phyloP scores from a whole-genome alignment of 495 filamentous ascomycete genomes.

The Trichodelitschia bisporula region DNA sequence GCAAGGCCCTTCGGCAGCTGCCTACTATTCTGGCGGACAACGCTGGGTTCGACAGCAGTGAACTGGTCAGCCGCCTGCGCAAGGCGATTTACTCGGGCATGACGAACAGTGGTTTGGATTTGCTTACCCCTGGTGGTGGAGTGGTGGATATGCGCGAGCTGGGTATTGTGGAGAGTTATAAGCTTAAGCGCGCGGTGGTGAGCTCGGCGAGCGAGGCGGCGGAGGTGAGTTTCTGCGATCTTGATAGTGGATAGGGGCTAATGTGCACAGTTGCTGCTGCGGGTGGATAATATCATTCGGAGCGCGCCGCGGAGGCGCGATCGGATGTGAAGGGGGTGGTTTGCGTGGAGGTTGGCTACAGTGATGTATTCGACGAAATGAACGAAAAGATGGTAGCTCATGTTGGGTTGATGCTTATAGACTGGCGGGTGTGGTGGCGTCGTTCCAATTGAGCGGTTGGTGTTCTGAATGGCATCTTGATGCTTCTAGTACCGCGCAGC shows the following conservation, averaged over 20 bases:
- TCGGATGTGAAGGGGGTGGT: conserved; percentile 32
- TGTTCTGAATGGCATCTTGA: too few relatives aligned
- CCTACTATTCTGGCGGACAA: conserved; percentile 96
- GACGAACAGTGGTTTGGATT: conserved; percentile 72
- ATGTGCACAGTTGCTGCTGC: conserved; percentile 37
- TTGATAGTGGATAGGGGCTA: conserved; percentile 3
- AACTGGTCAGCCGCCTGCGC: conserved; percentile 73
- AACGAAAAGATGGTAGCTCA: too few relatives aligned
- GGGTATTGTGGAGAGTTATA: conserved; percentile 97
- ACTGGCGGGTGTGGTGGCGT: too few relatives aligned
- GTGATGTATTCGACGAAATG: too few relatives aligned
- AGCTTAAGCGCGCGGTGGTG: conserved; percentile 91
- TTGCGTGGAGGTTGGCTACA: too few relatives aligned
- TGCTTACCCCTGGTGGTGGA: conserved; percentile 72
- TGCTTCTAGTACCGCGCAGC: too few relatives aligned
- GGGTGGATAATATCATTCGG: conserved; percentile 74
- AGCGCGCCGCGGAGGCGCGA: conserved; percentile 51
- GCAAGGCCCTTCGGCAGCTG: conserved; percentile 68
- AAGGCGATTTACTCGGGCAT: conserved; percentile 86
- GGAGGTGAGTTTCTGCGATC: conserved; percentile 38
- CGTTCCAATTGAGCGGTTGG: too few relatives aligned
- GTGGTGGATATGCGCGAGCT: conserved; percentile 91
- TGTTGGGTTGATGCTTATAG: too few relatives aligned
- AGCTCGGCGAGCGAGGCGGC: conserved; percentile 86
- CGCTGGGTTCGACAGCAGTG: conserved; percentile 82